phyloP scores from a whole-genome alignment of 768 basidiomycete genomes.

The Suillus subluteus region DNA sequence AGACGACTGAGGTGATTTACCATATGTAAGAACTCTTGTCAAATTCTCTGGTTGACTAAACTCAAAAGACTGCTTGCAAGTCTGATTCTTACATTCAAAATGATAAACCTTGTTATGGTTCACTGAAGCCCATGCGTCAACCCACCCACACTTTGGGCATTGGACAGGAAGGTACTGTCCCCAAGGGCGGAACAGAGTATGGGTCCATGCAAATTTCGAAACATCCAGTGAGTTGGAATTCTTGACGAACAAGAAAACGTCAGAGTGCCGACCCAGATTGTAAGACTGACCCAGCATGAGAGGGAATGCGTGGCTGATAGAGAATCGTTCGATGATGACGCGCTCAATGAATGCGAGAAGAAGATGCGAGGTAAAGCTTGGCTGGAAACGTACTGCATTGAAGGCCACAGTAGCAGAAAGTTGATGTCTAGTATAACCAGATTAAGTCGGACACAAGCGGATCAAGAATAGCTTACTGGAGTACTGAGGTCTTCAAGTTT shows the following conservation, averaged over 20 bases:
- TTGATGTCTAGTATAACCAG: background rate
- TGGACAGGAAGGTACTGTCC: conserved; percentile 3
- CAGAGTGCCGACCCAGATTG: background rate
- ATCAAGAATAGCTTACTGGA: background rate
- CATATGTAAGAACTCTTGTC: too few relatives aligned
- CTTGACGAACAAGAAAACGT: background rate
- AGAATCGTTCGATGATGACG: background rate
- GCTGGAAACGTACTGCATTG: conserved; percentile 2
- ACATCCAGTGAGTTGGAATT: background rate
- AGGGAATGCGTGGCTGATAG: background rate
- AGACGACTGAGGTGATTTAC: too few relatives aligned
- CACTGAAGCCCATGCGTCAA: too few relatives aligned
- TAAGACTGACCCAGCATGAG: background rate
- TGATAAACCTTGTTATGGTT: too few relatives aligned
- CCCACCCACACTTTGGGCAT: too few relatives aligned
- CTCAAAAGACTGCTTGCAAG: too few relatives aligned
- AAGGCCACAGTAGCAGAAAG: background rate
- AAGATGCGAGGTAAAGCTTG: background rate
- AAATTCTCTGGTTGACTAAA: too few relatives aligned
- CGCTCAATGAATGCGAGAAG: background rate
- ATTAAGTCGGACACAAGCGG: background rate
- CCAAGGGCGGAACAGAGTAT: background rate
- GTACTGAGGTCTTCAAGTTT: background rate
- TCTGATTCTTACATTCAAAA: too few relatives aligned
- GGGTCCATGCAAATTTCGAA: background rate